Evolutionary conservation across 78 protist genomes (phyloP).

Genomic region (Guillardia theta): DNA sequence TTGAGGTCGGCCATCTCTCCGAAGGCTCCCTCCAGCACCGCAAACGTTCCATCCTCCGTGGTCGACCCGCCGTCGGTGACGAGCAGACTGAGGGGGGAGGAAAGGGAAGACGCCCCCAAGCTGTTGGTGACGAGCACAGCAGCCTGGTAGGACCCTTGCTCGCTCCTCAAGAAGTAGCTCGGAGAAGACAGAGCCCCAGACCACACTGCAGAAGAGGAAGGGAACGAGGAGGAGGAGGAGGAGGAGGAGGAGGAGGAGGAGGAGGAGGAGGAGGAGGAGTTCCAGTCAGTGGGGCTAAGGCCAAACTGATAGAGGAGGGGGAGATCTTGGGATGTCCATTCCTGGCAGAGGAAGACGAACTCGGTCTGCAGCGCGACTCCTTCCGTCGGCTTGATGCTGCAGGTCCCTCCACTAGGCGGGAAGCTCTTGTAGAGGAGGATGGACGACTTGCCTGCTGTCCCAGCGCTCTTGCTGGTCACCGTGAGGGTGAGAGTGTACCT

Average conservation of each 20-base stretch:
- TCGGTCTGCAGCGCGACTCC: neutral
- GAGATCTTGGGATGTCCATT: neutral
- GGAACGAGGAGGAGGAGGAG: neutral
- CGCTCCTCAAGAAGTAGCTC: neutral
- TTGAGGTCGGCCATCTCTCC: neutral
- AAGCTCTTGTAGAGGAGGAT: neutral
- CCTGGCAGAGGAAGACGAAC: neutral
- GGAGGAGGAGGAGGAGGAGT: neutral
- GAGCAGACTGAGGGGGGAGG: neutral
- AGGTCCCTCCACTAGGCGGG: neutral
- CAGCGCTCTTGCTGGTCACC: neutral
- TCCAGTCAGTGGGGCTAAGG: neutral
- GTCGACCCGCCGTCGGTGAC: neutral
- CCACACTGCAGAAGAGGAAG: neutral
- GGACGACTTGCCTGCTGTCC: neutral
- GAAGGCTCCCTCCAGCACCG: neutral
- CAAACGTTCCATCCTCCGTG: neutral
- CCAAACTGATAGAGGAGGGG: neutral
- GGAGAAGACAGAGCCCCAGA: too few relatives aligned
- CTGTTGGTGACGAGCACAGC: neutral
- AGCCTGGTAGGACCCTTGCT: neutral
- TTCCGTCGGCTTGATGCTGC: neutral
- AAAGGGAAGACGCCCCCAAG: neutral
- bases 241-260: neutral
- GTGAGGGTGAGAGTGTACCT: neutral